Base-by-base conservation (phyloP, 2,329 filamentous ascomycete species). In the Pyricularia sp. region DNA sequence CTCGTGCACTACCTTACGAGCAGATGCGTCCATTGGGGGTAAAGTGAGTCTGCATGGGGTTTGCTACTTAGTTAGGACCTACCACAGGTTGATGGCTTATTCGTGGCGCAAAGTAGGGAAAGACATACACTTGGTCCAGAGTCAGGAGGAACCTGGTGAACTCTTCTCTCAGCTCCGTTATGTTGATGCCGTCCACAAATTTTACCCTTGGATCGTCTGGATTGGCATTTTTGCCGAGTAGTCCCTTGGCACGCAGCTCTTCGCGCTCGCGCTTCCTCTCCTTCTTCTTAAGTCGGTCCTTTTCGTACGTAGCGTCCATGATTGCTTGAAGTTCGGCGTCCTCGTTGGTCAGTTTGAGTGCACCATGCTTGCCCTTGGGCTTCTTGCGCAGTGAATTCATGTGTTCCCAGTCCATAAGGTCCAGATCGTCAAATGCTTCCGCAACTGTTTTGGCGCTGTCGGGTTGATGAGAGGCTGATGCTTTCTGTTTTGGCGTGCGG, bases 361-460 rank as follows among this genome's bases (percentile, higher is more conserved):
- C 77, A 68, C 81, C 64, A 81, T 83, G 70, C 71, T 86, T 85
- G 17, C 87, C 88, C 77, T 91, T 92, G 72, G 85, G 81, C 74
- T 87, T 90, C 71, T 84, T 87, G 64, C 78, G 77, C 69, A 83
- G 85, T 6, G 93, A 77, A 68, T 88, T 92, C 1, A 89, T 88
- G 30, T 89, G 84, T 20, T 91, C 86, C 79, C 91, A 92, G 74
- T 97, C 92, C 90, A 95, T 94, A 75, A 96, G 82, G 75, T 97
- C 93, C 71, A 97, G 90, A 10, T 88, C 91, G 70, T 90, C 88
- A 70, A 88, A 86, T 1, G 79, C 79, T 69, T 89, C 77, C 11
- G 80, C 78, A 71, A 82, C 77, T 42, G 78, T 74, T 26, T 77
- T 77, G 33, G 82, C 81, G 69, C 76, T 81, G 9, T 66, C 58